These are phyloP conservation scores for Trichoderma sp. DNA, from an alignment of 2,329 filamentous ascomycete species.

Conservation along the genomic window DNA sequence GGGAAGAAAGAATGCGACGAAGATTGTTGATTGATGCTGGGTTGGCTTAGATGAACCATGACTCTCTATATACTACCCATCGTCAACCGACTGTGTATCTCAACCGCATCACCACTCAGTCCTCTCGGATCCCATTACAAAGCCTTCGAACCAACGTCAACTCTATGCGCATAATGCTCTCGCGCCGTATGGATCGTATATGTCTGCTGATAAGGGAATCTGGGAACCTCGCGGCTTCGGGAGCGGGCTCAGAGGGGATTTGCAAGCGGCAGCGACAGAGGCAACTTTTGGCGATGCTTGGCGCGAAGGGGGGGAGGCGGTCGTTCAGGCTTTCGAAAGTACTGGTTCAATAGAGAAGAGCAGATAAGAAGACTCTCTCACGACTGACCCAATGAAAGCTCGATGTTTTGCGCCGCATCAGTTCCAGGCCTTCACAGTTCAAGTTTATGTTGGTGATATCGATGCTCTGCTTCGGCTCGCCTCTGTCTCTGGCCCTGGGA, in stretches of 20 bases:
- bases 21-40: not conserved
- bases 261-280: not conserved
- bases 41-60: not conserved
- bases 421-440: no score
- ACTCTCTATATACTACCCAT: no score
- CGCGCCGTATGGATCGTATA: not conserved
- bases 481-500: no score
- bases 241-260: not conserved
- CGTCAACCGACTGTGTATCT: no score
- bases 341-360: not conserved
- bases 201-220: not conserved
- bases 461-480: no score
- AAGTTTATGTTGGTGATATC: no score
- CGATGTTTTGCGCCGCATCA: no score
- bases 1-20: not conserved
- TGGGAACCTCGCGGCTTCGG: not conserved
- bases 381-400: no score
- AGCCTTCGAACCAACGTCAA: not conserved
- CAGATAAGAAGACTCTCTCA: no score
- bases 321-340: no score
- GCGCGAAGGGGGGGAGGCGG: not conserved
- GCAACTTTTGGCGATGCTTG: constrained; percentile 10
- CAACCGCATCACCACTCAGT: no score
- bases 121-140: not conserved
- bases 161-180: not conserved